These are phyloP conservation scores for Capronia americana DNA, from an alignment of 2,329 filamentous ascomycete genomes.

Conservation along the genomic window DNA sequence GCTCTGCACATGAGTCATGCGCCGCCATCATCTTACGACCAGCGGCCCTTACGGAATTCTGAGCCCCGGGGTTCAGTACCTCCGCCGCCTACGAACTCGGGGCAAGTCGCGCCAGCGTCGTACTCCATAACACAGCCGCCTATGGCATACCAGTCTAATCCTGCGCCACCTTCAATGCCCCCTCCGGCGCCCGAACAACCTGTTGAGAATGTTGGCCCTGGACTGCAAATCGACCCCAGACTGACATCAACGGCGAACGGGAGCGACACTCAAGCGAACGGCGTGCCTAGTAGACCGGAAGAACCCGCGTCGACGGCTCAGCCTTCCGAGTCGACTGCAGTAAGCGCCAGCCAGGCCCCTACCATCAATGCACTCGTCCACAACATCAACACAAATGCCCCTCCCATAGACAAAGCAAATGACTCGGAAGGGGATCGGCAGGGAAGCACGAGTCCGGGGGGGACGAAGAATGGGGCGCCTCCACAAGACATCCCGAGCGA, in stretches of 20 bases:
- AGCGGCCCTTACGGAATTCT: conserved; percentile 34
- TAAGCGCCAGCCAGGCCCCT: conserved; percentile 56
- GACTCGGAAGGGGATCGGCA: conserved; percentile 47
- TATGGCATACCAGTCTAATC: conserved; percentile 29
- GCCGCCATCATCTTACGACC: conserved; percentile 39
- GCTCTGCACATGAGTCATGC: conserved; percentile 33
- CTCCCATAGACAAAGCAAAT: conserved; percentile 61
- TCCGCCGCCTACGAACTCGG: conserved; percentile 44
- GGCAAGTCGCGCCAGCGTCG: conserved; percentile 45
- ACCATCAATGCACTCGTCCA: conserved; percentile 59
- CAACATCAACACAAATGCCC: conserved; percentile 48
- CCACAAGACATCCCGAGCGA: conserved; percentile 63
- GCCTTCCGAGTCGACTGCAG: conserved; percentile 31
- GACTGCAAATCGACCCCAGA: conserved; percentile 43
- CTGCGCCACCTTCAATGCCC: conserved; percentile 37
- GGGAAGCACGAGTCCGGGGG: conserved; percentile 50
- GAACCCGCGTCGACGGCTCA: conserved; percentile 28
- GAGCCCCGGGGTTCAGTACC: conserved; percentile 47
- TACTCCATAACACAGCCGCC: conserved; percentile 43
- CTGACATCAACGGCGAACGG: conserved; percentile 38
- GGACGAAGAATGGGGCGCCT: conserved; percentile 46
- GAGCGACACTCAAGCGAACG: conserved; percentile 23
- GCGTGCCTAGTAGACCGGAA: conserved; percentile 16
- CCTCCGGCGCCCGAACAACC: conserved; percentile 42
- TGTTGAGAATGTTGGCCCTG: conserved; percentile 17